phyloP scores from a whole-genome alignment of 2,329 filamentous ascomycete species.

The Pseudogymnoascus verrucosus region DNA sequence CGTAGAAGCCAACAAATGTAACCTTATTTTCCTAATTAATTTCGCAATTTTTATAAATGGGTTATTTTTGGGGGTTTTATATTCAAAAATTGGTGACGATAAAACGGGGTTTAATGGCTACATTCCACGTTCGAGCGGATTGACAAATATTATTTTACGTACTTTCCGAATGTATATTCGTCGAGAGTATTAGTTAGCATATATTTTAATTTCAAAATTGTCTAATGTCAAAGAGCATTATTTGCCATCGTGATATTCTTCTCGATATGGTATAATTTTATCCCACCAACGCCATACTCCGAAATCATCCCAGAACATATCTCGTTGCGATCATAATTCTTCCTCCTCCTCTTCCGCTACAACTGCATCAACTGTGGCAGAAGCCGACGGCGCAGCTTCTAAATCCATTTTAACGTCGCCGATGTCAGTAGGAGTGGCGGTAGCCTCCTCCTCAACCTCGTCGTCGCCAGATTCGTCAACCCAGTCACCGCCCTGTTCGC shows the following conservation, averaged over 20 bases:
- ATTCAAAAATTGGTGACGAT: neutral
- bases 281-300: conserved; percentile 7
- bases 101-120: neutral
- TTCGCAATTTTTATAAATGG: neutral
- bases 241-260: conserved; percentile 9
- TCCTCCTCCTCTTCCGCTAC: conserved; percentile 1
- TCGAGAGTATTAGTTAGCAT: neutral
- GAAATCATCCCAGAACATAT: neutral
- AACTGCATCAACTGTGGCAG: neutral
- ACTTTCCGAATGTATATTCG: neutral
- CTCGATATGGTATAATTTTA: conserved; percentile 10
- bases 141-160: neutral
- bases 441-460: neutral
- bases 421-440: neutral
- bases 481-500: conserved; percentile 5
- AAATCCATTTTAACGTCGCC: conserved; percentile 2
- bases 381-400: neutral
- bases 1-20: neutral
- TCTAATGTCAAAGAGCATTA: neutral
- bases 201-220: neutral
- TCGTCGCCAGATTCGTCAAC: conserved; percentile 5
- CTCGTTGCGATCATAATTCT: conserved; percentile 5
- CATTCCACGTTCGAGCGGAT: neutral
- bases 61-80: neutral
- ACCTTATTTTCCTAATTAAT: neutral